phyloP scores from a whole-genome alignment of 1,139 yeast species.

The Spathaspora jeffriesii region DNA sequence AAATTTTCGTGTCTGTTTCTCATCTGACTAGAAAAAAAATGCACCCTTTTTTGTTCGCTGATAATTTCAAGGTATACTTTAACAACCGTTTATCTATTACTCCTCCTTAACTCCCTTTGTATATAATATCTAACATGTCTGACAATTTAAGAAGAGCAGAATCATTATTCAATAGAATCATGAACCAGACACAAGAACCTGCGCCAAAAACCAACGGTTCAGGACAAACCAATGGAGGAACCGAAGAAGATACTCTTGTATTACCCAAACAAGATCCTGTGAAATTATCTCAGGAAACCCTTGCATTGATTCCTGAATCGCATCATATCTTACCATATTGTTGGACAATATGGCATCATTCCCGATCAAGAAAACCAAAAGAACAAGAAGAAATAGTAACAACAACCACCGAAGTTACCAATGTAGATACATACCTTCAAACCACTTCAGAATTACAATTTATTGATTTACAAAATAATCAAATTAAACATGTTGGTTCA shows the following conservation, averaged over 20 bases:
- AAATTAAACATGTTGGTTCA: slow-evolving; percentile 43
- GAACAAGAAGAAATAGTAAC: slow-evolving; percentile 5
- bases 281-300: slow-evolving; percentile 33
- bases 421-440: slow-evolving; percentile 41
- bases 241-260: slow-evolving; percentile 13
- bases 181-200: slow-evolving; percentile 34
- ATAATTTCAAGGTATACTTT: too few species aligned
- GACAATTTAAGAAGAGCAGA: slow-evolving; percentile 53
- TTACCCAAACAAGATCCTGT: slow-evolving; percentile 39
- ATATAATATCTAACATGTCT: slow-evolving; percentile 28
- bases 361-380: slow-evolving; percentile 26
- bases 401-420: slow-evolving; percentile 4
- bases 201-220: neutral
- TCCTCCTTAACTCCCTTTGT: neutral
- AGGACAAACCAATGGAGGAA: neutral
- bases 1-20: too few species aligned
- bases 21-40: too few species aligned
- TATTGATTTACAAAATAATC: slow-evolving; percentile 18
- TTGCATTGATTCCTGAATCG: slow-evolving; percentile 24
- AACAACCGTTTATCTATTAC: too few species aligned
- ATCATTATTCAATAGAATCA: slow-evolving; percentile 48
- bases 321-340: slow-evolving; percentile 48
- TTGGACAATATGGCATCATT: slow-evolving; percentile 53
- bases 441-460: slow-evolving; percentile 42
- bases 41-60: too few species aligned